Conservation (phyloP, 2,329 filamentous ascomycete genomes). For the Zymoseptoria pseudotritici region DNA sequence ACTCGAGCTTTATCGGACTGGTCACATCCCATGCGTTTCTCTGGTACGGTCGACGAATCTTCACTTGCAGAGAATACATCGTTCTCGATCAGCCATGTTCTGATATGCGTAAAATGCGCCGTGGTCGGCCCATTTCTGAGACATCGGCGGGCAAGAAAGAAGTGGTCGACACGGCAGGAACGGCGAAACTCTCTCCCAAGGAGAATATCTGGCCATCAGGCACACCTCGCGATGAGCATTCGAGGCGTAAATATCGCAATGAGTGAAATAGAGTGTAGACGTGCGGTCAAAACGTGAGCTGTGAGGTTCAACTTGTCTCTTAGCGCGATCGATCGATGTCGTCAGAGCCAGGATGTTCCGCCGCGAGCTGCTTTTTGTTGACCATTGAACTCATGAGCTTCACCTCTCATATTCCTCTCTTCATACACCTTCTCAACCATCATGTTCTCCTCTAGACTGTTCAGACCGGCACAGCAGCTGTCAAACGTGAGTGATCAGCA, state of each 20-base stretch:
- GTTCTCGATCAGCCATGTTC: background rate
- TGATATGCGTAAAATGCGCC: background rate
- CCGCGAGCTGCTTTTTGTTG: background rate
- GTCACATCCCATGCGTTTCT: background rate
- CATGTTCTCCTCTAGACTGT: conserved; percentile 22
- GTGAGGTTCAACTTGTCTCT: background rate
- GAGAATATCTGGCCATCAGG: too few species aligned
- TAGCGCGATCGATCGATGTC: background rate
- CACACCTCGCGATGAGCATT: too few species aligned
- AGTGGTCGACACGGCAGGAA: too few species aligned
- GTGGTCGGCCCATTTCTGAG: background rate
- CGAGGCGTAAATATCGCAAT: too few species aligned
- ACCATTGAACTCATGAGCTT: background rate
- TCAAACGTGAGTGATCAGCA: conserved; percentile 28
- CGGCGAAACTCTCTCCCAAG: too few species aligned
- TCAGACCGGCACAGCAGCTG: conserved; percentile 22
- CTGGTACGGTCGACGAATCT: too few species aligned
- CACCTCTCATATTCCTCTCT: background rate
- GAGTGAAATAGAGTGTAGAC: too few species aligned
- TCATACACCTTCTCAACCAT: background rate
- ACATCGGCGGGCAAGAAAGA: background rate
- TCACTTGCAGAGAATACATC: too few species aligned
- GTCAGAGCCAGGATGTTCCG: background rate
- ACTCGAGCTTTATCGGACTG: too few species aligned
- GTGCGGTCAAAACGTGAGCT: background rate